Evolutionary conservation across 257 asterid genomes (phyloP).

Genomic region (Nicotiana benthamiana): DNA sequence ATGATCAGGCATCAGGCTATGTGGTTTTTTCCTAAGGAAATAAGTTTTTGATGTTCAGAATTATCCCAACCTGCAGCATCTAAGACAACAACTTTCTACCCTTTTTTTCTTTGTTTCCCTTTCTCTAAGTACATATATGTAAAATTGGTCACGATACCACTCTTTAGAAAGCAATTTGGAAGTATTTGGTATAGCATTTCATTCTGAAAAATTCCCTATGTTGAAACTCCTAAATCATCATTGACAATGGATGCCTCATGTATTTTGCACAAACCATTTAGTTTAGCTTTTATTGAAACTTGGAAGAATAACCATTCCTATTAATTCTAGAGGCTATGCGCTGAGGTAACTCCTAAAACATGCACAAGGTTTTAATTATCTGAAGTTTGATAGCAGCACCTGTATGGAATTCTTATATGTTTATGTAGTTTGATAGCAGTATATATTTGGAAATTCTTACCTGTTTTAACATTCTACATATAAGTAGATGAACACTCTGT

Average conservation of each 20-base stretch:
- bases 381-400: not conserved
- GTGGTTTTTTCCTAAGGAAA: not conserved
- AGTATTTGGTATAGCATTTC: not conserved
- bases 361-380: not conserved
- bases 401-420: not conserved
- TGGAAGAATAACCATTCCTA: not conserved
- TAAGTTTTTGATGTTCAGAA: not conserved
- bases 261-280: not conserved
- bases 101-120: not conserved
- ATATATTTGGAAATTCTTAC: not conserved
- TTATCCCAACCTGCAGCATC: not conserved
- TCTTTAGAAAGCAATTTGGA: not conserved
- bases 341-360: not conserved
- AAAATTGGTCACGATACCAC: not conserved
- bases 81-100: constrained; percentile 1
- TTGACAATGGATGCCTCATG: not conserved
- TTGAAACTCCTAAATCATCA: not conserved
- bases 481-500: not conserved
- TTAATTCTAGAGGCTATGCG: not conserved
- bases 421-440: not conserved
- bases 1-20: not conserved
- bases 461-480: not conserved
- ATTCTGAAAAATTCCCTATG: not conserved
- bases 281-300: not conserved
- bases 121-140: not conserved